These are phyloP conservation scores for Tubosaeta brunneosetosa DNA, from an alignment of 768 basidiomycete genomes.

Conservation along the genomic window DNA sequence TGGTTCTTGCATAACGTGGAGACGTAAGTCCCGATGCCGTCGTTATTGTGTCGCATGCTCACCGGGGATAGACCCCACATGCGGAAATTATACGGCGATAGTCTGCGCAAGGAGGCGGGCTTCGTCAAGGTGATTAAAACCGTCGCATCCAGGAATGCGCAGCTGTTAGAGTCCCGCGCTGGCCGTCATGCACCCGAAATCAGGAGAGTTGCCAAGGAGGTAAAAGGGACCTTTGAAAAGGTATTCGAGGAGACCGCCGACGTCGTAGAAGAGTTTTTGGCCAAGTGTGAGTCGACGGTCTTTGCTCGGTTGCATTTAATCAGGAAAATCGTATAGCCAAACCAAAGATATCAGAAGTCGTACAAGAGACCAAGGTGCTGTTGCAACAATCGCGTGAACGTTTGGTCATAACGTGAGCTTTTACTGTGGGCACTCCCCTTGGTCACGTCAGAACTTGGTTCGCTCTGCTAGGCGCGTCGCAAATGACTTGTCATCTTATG, in stretches of 20 bases:
- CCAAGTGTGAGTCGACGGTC: conserved; percentile 60
- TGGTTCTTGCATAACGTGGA: conserved; percentile 95
- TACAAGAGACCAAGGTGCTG: conserved; percentile 89
- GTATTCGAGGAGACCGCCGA: conserved; percentile 93
- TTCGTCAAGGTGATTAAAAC: conserved; percentile 97
- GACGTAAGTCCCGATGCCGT: conserved; percentile 52
- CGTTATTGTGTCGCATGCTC: neutral
- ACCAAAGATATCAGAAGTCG: conserved; percentile 81
- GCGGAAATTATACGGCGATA: conserved; percentile 91
- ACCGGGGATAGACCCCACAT: conserved; percentile 80
- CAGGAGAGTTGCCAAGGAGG: conserved; percentile 79
- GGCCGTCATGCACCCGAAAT: conserved; percentile 82
- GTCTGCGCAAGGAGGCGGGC: conserved; percentile 91
- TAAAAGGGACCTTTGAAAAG: conserved; percentile 92
- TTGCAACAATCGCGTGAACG: conserved; percentile 88
- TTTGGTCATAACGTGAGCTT: conserved; percentile 83
- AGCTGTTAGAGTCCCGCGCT: conserved; percentile 68
- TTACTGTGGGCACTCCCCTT: conserved; percentile 1
- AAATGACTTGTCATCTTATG: conserved; percentile 74
- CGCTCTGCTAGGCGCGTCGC: conserved; percentile 60
- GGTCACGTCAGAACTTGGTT: neutral
- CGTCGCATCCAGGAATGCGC: conserved; percentile 80
- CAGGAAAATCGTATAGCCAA: conserved; percentile 50
- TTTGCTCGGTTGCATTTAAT: neutral
- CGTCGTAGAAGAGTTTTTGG: conserved; percentile 89